These are phyloP conservation scores for Wallacemonas sp. DNA, from an alignment of 208 protist species.

Conservation along the genomic window DNA sequence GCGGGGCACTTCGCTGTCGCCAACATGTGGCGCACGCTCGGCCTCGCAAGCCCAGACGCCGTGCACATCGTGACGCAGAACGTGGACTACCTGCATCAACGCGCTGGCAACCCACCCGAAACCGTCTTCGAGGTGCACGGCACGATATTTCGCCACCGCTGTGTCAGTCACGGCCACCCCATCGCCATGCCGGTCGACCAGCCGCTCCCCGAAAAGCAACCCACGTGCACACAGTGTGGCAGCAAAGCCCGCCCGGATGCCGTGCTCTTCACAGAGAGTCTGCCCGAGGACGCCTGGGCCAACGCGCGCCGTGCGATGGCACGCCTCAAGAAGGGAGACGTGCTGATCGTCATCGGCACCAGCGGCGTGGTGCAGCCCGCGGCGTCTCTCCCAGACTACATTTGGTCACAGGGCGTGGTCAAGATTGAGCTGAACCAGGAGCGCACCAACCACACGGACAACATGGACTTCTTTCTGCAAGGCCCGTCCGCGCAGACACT, in stretches of 20 bases:
- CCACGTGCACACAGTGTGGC: conserved; percentile 20
- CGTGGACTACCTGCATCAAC: conserved; percentile 56
- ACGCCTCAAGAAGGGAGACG: conserved; percentile 11
- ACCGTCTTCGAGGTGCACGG: conserved; percentile 46
- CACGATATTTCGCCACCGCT: conserved; percentile 33
- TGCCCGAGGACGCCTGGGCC: conserved; percentile 18
- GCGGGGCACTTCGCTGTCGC: conserved; percentile 31
- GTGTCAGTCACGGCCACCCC: conserved; percentile 23
- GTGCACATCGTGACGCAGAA: conserved; percentile 56
- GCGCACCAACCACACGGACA: conserved; percentile 10
- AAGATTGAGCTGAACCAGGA: conserved; percentile 34
- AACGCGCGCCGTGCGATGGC: conserved; percentile 9
- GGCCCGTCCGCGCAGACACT: conserved; percentile 5
- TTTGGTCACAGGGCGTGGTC: conserved; percentile 7
- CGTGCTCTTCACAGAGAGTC: conserved; percentile 28
- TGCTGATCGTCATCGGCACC: conserved; percentile 29
- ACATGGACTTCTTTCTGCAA: conserved; percentile 25
- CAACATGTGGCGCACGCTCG: conserved; percentile 14
- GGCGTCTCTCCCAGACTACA: conserved; percentile 18
- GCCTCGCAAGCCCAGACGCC: not conserved
- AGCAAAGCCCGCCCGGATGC: conserved; percentile 29
- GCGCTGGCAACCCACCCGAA: conserved; percentile 17
- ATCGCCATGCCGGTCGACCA: conserved; percentile 18
- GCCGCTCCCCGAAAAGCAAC: conserved; percentile 22
- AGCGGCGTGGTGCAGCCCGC: conserved; percentile 31